Evolutionary conservation across 2,329 filamentous ascomycete genomes (phyloP).

Genomic region (Piedraia hortae): DNA sequence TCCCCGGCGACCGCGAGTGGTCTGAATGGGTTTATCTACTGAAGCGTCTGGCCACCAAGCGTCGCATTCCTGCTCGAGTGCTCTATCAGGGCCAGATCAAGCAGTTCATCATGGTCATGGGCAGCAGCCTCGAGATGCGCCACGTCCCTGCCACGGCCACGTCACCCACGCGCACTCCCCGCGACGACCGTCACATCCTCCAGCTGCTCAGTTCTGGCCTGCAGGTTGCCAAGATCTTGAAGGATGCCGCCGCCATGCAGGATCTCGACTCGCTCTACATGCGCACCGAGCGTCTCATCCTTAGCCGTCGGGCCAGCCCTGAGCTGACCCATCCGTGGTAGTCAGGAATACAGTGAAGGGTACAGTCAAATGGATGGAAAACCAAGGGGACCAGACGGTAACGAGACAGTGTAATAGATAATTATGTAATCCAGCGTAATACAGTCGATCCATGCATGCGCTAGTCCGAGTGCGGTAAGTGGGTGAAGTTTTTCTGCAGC

Average conservation of each 20-base stretch:
- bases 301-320: conserved; percentile 17
- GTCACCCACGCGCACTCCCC: conserved; percentile 55
- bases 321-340: too few relatives aligned
- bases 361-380: too few relatives aligned
- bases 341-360: too few relatives aligned
- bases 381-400: too few relatives aligned
- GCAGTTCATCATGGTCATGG: conserved; percentile 64
- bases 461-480: too few relatives aligned
- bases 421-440: too few relatives aligned
- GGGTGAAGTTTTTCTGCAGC: too few relatives aligned
- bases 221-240: conserved; percentile 66
- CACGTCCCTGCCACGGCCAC: conserved; percentile 67
- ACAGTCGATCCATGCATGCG: too few relatives aligned
- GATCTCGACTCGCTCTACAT: conserved; percentile 59
- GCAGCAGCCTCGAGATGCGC: conserved; percentile 71
- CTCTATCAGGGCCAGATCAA: conserved; percentile 74
- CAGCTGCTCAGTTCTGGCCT: conserved; percentile 69
- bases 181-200: conserved; percentile 69
- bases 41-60: conserved; percentile 62
- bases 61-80: conserved; percentile 57
- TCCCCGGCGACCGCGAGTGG: conserved; percentile 59
- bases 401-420: too few relatives aligned
- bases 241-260: conserved; percentile 60
- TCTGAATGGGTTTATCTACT: conserved; percentile 77
- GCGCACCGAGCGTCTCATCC: conserved; percentile 53